phyloP scores from a whole-genome alignment of 495 filamentous ascomycete species.

The Penicillium coprophilum region DNA sequence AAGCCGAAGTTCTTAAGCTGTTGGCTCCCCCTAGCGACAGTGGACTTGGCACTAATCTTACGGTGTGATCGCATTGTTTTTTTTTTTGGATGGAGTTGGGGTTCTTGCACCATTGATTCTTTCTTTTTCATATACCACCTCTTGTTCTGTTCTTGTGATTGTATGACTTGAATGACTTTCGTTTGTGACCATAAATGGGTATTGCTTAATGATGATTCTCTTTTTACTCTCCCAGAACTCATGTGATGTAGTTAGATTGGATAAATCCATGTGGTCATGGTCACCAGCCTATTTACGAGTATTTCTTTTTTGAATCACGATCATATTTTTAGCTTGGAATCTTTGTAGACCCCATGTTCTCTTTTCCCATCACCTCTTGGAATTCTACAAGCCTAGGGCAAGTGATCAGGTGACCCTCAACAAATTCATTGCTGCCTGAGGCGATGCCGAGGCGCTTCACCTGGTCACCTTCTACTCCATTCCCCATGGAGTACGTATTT shows the following conservation, averaged over 20 bases:
- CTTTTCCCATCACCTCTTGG: neutral
- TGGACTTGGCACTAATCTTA: slow-evolving; percentile 46
- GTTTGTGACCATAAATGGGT: slow-evolving; percentile 17
- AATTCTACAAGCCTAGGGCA: neutral
- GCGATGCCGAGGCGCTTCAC: slow-evolving; percentile 20
- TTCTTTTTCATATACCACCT: slow-evolving; percentile 35
- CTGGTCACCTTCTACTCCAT: slow-evolving; percentile 8
- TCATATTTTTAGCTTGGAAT: neutral
- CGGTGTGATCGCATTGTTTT: slow-evolving; percentile 20
- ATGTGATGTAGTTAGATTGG: slow-evolving; percentile 10
- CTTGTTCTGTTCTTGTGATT: slow-evolving; percentile 19
- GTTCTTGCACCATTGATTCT: slow-evolving; percentile 13
- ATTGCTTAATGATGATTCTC: slow-evolving; percentile 13
- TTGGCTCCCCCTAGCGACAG: slow-evolving; percentile 44
- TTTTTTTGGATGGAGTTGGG: slow-evolving; percentile 17
- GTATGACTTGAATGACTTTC: slow-evolving; percentile 28
- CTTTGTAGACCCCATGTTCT: neutral
- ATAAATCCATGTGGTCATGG: slow-evolving; percentile 1
- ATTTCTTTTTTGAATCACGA: neutral
- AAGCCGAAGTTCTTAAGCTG: slow-evolving; percentile 30
- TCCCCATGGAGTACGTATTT: slow-evolving; percentile 15
- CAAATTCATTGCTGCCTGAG: slow-evolving; percentile 24
- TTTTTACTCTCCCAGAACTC: neutral
- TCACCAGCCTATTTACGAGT: neutral
- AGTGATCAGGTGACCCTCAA: slow-evolving; percentile 17